These are phyloP conservation scores for Euptelea pleiosperma DNA, from an alignment of 164 flowering plant genomes.

Conservation along the genomic window DNA sequence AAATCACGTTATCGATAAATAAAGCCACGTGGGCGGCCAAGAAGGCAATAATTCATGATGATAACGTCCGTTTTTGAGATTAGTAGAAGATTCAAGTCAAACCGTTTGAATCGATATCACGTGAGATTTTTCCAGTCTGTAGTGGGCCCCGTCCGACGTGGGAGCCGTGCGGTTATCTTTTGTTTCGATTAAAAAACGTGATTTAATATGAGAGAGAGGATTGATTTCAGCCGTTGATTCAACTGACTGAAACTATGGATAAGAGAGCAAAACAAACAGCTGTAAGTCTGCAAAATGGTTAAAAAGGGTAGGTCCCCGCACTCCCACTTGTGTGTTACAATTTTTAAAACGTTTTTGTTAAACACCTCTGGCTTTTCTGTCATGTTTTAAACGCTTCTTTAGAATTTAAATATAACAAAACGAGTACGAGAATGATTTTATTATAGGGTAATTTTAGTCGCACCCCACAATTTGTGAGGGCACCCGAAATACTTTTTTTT, in stretches of 20 bases:
- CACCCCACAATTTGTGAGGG: too few relatives aligned
- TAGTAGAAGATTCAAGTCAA: conserved; percentile 33
- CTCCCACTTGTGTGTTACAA: too few relatives aligned
- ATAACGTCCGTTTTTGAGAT: background rate
- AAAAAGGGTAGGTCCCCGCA: conserved; percentile 33
- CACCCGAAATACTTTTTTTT: too few relatives aligned
- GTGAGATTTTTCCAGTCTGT: conserved; percentile 78
- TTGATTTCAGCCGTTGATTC: conserved; percentile 33
- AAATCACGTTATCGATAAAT: background rate
- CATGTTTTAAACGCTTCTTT: conserved; percentile 45
- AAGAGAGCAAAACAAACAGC: conserved; percentile 35
- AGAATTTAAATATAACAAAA: conserved; percentile 17
- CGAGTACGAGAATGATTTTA: too few relatives aligned
- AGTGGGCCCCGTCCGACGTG: conserved; percentile 41
- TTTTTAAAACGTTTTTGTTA: conserved; percentile 12
- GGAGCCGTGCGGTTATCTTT: conserved; percentile 28
- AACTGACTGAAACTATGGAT: conserved; percentile 15
- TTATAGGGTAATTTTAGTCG: too few relatives aligned
- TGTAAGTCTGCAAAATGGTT: conserved; percentile 31
- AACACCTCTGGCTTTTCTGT: conserved; percentile 42
- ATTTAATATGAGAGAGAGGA: too few relatives aligned
- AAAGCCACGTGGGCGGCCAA: conserved; percentile 15
- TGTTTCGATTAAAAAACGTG: background rate
- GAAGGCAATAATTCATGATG: background rate
- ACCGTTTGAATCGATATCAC: conserved; percentile 37